Percentiles rank a stretch among this genome's conserved stretches.
Conservation (phyloP, 2,329 filamentous ascomycete species). For the Stagonosporopsis chrysanthemi region DNA sequence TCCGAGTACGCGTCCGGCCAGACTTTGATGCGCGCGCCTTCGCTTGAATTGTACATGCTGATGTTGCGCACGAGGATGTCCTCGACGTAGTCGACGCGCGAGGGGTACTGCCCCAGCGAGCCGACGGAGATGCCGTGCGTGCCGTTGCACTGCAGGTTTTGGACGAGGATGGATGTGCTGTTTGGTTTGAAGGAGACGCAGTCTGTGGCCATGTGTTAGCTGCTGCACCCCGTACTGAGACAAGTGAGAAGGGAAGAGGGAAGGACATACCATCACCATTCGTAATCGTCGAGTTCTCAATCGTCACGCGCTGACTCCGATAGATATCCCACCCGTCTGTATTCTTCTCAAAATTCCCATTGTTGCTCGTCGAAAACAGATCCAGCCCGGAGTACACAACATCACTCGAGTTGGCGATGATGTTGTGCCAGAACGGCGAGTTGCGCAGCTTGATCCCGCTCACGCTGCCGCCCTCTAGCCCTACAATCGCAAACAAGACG, state of each 20-base stretch:
- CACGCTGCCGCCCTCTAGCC: slow-evolving; percentile 15
- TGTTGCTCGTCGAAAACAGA: slow-evolving; percentile 22
- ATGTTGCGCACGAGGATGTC: slow-evolving; percentile 62
- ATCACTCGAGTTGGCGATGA: slow-evolving; percentile 57
- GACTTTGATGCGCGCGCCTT: slow-evolving; percentile 23
- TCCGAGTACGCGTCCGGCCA: slow-evolving; percentile 66
- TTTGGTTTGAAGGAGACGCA: slow-evolving; percentile 75
- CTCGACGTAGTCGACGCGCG: slow-evolving; percentile 68
- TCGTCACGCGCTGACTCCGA: slow-evolving; percentile 63
- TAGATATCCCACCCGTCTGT: slow-evolving; percentile 63
- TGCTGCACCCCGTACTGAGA: not conserved
- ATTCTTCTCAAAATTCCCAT: slow-evolving; percentile 23
- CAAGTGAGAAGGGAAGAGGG: not conserved
- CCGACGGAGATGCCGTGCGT: slow-evolving; percentile 74
- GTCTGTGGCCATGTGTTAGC: slow-evolving; percentile 39
- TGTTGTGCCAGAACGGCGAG: slow-evolving; percentile 48
- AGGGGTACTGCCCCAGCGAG: slow-evolving; percentile 70
- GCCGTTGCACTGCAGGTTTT: slow-evolving; percentile 70
- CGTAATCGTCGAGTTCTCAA: slow-evolving; percentile 67
- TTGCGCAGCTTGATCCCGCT: slow-evolving; percentile 14
- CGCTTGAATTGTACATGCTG: slow-evolving; percentile 35
- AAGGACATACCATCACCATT: slow-evolving; percentile 52
- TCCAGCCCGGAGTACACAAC: slow-evolving; percentile 42
- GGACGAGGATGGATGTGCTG: slow-evolving; percentile 69
- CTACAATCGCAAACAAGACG: slow-evolving; percentile 12